Conservation (phyloP, 108 stramenopile species). For the Nitzschia inconspicua region DNA sequence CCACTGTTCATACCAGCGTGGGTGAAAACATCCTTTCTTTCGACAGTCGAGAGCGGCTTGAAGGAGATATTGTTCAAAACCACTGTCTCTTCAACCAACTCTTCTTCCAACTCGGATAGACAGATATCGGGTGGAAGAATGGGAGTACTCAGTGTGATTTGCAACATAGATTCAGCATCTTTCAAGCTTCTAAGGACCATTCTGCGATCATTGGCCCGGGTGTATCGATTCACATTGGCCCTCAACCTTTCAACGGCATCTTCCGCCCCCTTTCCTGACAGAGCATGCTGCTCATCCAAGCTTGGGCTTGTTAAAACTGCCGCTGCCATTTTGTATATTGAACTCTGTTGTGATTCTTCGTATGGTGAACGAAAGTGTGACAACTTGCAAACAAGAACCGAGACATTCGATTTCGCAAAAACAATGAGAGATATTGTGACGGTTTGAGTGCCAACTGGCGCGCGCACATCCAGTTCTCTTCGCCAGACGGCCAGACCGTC, state of each 20-base stretch:
- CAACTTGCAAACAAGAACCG: too few relatives aligned
- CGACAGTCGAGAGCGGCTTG: constrained; percentile 5
- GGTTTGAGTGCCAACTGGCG: too few relatives aligned
- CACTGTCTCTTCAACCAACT: constrained; percentile 38
- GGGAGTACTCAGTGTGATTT: constrained; percentile 28
- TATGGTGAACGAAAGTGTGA: too few relatives aligned
- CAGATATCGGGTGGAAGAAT: constrained; percentile 3
- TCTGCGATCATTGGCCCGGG: constrained; percentile 42
- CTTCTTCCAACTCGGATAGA: constrained; percentile 58
- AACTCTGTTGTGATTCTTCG: too few relatives aligned
- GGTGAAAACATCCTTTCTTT: background rate
- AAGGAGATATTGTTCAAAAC: constrained; percentile 60
- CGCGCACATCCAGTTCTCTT: too few relatives aligned
- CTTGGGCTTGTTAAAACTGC: too few relatives aligned
- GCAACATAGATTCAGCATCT: constrained; percentile 26
- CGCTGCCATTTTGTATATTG: too few relatives aligned
- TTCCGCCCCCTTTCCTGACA: background rate
- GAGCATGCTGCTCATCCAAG: background rate
- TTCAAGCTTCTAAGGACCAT: constrained; percentile 43
- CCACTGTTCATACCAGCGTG: constrained; percentile 18
- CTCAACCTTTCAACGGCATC: constrained; percentile 32
- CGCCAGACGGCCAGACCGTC: too few relatives aligned
- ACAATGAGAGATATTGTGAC: too few relatives aligned
- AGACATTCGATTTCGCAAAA: too few relatives aligned
- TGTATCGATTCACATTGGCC: constrained; percentile 28